These are phyloP conservation scores for Astrephomene gubernaculifera DNA, from an alignment of 139 green algal species.

Conservation along the genomic window DNA sequence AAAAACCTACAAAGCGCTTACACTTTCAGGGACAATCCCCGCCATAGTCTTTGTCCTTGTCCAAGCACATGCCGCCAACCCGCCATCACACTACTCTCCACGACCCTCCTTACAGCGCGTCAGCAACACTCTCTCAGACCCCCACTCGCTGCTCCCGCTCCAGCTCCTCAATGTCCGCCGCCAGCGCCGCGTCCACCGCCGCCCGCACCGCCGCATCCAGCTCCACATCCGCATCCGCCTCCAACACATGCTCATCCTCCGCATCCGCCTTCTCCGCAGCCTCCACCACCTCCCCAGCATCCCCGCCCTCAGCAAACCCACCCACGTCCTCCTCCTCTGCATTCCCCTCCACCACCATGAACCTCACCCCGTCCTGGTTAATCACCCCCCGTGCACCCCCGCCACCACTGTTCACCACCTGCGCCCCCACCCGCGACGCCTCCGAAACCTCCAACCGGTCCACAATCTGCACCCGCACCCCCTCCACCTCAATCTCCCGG, in stretches of 20 bases:
- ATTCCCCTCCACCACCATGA: background rate
- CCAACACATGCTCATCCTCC: background rate
- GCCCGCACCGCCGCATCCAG: background rate
- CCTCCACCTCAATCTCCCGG: constrained; percentile 39
- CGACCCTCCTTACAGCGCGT: no score
- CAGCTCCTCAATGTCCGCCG: background rate
- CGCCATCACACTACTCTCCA: no score
- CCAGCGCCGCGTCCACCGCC: constrained; percentile 5
- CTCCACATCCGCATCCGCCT: background rate
- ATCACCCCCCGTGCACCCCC: background rate
- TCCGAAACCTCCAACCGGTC: constrained; percentile 42
- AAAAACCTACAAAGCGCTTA: no score
- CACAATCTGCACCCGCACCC: constrained; percentile 40
- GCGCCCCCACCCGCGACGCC: background rate
- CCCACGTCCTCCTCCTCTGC: background rate
- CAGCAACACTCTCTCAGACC: no score
- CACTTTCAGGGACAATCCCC: no score
- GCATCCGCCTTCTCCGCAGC: background rate
- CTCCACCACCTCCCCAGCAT: background rate
- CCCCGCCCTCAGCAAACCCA: background rate
- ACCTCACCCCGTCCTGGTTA: constrained; percentile 1
- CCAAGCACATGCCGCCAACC: no score
- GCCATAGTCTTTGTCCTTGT: no score
- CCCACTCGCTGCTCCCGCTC: background rate
- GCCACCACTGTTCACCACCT: background rate